Conservation (phyloP, 768 basidiomycete species). For the Hygrocybe punicea region DNA sequence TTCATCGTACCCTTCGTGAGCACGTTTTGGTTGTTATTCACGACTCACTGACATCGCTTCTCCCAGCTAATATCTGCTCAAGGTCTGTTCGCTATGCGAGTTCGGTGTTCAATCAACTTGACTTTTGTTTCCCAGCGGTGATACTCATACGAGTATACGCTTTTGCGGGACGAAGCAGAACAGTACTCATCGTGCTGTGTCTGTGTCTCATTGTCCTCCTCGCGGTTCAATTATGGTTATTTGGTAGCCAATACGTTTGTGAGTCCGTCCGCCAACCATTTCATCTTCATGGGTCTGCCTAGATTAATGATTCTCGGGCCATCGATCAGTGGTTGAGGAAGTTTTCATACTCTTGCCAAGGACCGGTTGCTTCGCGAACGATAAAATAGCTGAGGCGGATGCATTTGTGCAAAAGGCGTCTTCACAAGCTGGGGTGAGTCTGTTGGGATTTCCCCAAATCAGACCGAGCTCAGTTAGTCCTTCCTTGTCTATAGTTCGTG, state of each 20-base stretch:
- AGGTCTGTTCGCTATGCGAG: conserved; percentile 6
- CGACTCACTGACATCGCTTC: not conserved
- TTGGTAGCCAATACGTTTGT: conserved; percentile 18
- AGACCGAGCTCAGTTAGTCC: not conserved
- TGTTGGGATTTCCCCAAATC: not conserved
- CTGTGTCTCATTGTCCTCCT: conserved; percentile 16
- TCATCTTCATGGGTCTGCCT: not conserved
- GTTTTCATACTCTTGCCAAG: conserved; percentile 5
- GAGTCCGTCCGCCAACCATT: not conserved
- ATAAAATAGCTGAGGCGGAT: conserved; percentile 1
- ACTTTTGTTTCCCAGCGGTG: conserved; percentile 16
- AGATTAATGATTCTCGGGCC: not conserved
- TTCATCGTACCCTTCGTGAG: conserved; percentile 24
- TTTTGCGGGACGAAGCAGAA: conserved; percentile 22
- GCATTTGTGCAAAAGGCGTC: conserved; percentile 4
- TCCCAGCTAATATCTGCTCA: conserved; percentile 19
- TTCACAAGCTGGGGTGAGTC: conserved; percentile 12
- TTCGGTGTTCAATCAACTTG: not conserved
- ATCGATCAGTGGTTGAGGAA: conserved; percentile 4
- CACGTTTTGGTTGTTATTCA: not conserved
- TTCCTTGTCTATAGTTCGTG: conserved; percentile 6
- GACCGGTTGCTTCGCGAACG: conserved; percentile 13
- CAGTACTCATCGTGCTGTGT: conserved; percentile 10
- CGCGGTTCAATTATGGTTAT: conserved; percentile 23
- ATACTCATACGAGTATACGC: conserved; percentile 26